These are phyloP conservation scores for Cryphonectria naterciae DNA, from an alignment of 2,329 filamentous ascomycete species.

Conservation along the genomic window DNA sequence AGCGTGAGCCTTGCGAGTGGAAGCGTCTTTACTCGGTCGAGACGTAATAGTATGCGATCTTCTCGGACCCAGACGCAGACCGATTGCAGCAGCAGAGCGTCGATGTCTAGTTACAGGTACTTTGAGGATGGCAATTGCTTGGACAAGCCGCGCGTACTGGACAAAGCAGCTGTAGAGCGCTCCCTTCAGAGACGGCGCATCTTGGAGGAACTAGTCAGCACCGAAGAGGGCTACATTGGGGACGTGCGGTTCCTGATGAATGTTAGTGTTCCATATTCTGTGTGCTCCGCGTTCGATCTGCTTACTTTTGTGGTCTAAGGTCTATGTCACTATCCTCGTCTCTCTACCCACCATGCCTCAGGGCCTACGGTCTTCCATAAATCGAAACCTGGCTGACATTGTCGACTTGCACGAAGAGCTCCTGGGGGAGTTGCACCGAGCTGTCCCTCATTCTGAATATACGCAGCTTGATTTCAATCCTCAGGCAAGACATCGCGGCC, in stretches of 20 bases:
- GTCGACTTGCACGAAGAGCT: slow-evolving; percentile 83
- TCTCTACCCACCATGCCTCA: slow-evolving; percentile 69
- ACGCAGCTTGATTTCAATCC: slow-evolving; percentile 46
- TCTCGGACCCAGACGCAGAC: slow-evolving; percentile 61
- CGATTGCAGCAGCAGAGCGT: slow-evolving; percentile 65
- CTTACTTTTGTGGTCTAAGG: slow-evolving; percentile 53
- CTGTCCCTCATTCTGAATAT: slow-evolving; percentile 71
- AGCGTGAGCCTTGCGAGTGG: slow-evolving; percentile 76
- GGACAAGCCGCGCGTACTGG: slow-evolving; percentile 58
- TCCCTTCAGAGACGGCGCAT: slow-evolving; percentile 77
- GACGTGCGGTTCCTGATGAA: slow-evolving; percentile 87
- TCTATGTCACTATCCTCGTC: slow-evolving; percentile 75
- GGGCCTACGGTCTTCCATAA: slow-evolving; percentile 72
- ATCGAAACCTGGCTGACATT: slow-evolving; percentile 78
- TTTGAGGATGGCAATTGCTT: slow-evolving; percentile 68
- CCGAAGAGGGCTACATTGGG: slow-evolving; percentile 86
- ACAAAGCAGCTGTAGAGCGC: slow-evolving; percentile 72
- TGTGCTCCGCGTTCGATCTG: neutral
- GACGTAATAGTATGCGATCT: slow-evolving; percentile 55
- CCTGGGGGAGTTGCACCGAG: slow-evolving; percentile 71
- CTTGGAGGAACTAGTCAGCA: slow-evolving; percentile 81
- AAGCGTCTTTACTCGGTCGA: slow-evolving; percentile 68
- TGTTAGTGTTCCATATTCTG: slow-evolving; percentile 52
- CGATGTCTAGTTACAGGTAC: slow-evolving; percentile 60
- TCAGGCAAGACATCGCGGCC: slow-evolving; percentile 25